A percentile compares a stretch with the other conserved stretches of the same genome.
Evolutionary conservation across 2,329 filamentous ascomycete genomes (phyloP).

Genomic region (Paracorniculantispora psalliotae): DNA sequence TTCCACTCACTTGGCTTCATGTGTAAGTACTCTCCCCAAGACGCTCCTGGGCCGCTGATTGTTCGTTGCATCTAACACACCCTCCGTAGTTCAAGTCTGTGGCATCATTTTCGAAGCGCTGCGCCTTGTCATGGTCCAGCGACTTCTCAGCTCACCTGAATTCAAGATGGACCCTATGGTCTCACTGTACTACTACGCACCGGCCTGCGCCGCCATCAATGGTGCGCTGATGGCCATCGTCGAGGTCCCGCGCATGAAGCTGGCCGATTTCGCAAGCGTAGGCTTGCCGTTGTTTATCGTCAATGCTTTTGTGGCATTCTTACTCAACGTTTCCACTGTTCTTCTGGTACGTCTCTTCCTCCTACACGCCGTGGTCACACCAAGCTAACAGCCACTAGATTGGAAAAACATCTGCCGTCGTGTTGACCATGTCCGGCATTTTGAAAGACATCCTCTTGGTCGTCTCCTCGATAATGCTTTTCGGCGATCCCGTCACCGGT

Average conservation of each 20-base stretch:
- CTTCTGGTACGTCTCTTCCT: slow-evolving; percentile 64
- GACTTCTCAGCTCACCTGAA: slow-evolving; percentile 73
- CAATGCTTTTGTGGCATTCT: slow-evolving; percentile 73
- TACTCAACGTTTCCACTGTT: slow-evolving; percentile 80
- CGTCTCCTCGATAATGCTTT: slow-evolving; percentile 73
- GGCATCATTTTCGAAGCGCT: slow-evolving; percentile 80
- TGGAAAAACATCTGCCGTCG: slow-evolving; percentile 80
- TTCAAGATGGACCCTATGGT: slow-evolving; percentile 92
- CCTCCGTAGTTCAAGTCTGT: slow-evolving; percentile 52
- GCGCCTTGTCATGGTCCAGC: slow-evolving; percentile 79
- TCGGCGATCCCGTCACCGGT: slow-evolving; percentile 67
- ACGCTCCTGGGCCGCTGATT: too few species aligned
- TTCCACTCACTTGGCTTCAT: slow-evolving; percentile 79
- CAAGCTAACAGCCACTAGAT: slow-evolving; percentile 54
- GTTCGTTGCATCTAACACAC: background rate
- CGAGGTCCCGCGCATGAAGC: slow-evolving; percentile 65
- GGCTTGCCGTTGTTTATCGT: slow-evolving; percentile 67
- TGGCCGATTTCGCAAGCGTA: slow-evolving; percentile 68
- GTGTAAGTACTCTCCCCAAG: too few species aligned
- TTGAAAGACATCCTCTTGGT: slow-evolving; percentile 86
- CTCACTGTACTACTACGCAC: slow-evolving; percentile 86
- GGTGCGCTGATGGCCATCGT: slow-evolving; percentile 65
- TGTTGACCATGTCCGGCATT: slow-evolving; percentile 81
- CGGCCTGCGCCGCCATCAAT: slow-evolving; percentile 80
- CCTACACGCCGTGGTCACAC: too few species aligned